Percentiles rank a stretch among this genome's conserved stretches.
Evolutionary conservation across 1,139 yeast genomes (phyloP).

Genomic region (Trichomonascaceae sp.): DNA sequence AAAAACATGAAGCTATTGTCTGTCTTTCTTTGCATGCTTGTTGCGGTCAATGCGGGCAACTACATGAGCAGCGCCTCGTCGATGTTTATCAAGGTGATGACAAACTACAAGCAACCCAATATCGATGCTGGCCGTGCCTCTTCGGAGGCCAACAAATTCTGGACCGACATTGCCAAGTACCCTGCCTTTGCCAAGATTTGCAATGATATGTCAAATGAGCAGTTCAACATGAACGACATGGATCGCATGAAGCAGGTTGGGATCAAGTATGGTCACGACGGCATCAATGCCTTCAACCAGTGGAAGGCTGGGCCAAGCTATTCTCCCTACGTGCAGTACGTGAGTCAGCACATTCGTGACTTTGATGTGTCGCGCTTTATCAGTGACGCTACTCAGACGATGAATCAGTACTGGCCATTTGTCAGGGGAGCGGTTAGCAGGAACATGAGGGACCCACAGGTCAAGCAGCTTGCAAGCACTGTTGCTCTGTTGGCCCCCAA

Average conservation of each 20-base stretch:
- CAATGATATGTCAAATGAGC: constrained; percentile 7
- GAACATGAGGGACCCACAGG: background rate
- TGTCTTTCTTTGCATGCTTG: background rate
- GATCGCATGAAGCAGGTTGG: constrained; percentile 5
- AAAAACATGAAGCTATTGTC: background rate
- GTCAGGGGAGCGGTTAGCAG: constrained; percentile 5
- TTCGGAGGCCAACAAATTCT: constrained; percentile 14
- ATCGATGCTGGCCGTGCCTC: constrained; percentile 14
- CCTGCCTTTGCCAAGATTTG: constrained; percentile 12
- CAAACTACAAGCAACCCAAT: constrained; percentile 7
- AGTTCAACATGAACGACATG: background rate
- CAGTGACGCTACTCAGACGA: constrained; percentile 4
- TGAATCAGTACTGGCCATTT: constrained; percentile 6
- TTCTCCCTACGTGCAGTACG: constrained; percentile 12
- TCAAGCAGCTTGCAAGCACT: background rate
- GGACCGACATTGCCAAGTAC: constrained; percentile 11
- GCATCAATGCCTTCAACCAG: constrained; percentile 11
- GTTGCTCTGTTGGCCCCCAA: background rate
- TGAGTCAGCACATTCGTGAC: constrained; percentile 13
- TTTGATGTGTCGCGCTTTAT: constrained; percentile 12
- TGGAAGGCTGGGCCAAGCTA: constrained; percentile 14
- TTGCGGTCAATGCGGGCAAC: constrained; percentile 1
- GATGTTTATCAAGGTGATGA: constrained; percentile 6
- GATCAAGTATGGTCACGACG: constrained; percentile 7
- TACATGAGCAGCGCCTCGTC: constrained; percentile 5